Percentiles rank a stretch among this genome's conserved stretches.
phyloP scores from a whole-genome alignment of 495 filamentous ascomycete genomes.

The Echria macrotheca region DNA sequence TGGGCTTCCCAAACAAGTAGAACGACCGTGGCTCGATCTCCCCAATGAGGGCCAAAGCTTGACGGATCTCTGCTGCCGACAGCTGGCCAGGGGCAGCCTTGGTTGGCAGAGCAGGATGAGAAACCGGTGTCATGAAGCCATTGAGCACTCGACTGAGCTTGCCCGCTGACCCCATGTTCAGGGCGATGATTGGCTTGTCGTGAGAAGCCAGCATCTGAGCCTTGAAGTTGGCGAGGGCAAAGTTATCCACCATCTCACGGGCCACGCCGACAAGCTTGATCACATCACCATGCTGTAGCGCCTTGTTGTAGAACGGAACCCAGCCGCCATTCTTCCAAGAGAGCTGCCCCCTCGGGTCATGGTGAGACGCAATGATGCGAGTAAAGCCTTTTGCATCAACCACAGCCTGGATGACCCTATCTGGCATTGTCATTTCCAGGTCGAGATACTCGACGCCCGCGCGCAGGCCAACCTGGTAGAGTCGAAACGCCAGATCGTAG shows the following conservation, averaged over 20 bases:
- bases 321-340: conserved; percentile 87
- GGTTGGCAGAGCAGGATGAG: conserved; percentile 80
- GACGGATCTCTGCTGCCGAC: conserved; percentile 82
- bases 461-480: conserved; percentile 74
- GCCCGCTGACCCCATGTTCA: conserved; percentile 90
- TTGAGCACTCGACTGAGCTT: conserved; percentile 89
- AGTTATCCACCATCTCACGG: conserved; percentile 75
- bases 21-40: conserved; percentile 72
- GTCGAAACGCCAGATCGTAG: conserved; percentile 57
- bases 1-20: conserved; percentile 82
- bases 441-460: conserved; percentile 89
- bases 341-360: conserved; percentile 72
- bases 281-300: conserved; percentile 79
- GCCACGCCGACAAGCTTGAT: conserved; percentile 93
- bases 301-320: conserved; percentile 81
- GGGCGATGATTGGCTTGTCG: conserved; percentile 76
- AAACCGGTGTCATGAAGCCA: conserved; percentile 90
- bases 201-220: conserved; percentile 64
- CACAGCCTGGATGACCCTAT: conserved; percentile 61
- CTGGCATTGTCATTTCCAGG: conserved; percentile 83
- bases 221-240: conserved; percentile 77
- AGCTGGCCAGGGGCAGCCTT: conserved; percentile 95
- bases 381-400: conserved; percentile 60
- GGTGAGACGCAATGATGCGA: conserved; percentile 90
- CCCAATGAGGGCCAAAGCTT: conserved; percentile 69